Conservation (phyloP, 441 rosid genomes). For the Pelargonium cotyledonis region DNA sequence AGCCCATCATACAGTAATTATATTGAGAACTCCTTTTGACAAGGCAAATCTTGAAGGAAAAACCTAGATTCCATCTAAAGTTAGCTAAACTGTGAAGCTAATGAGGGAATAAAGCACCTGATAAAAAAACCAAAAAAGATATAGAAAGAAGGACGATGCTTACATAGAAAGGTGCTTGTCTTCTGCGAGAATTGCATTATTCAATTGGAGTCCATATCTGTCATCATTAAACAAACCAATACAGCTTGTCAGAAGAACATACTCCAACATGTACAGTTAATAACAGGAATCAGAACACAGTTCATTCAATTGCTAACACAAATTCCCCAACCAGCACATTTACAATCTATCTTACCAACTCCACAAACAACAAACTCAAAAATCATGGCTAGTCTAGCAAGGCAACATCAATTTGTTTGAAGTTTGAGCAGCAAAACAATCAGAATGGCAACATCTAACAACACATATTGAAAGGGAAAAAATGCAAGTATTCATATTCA, state of each 20-base stretch:
- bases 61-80: not conserved
- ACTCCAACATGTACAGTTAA: not conserved
- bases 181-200: slow-evolving; percentile 91
- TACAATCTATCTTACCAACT: not conserved
- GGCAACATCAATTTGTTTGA: too few species aligned
- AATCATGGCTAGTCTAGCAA: too few species aligned
- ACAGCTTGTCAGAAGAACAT: not conserved
- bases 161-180: slow-evolving; percentile 92
- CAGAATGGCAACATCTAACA: not conserved
- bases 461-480: not conserved
- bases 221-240: slow-evolving; percentile 4
- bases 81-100: not conserved
- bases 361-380: not conserved
- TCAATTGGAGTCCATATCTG: slow-evolving; percentile 71
- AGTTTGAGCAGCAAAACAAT: not conserved
- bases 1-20: too few species aligned
- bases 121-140: slow-evolving; percentile 2
- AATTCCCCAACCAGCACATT: not conserved
- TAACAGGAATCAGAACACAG: not conserved
- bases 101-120: not conserved
- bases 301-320: not conserved
- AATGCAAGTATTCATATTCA: not conserved
- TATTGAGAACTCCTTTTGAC: too few species aligned
- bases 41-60: not conserved
- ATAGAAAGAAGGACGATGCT: too few species aligned